A percentile compares a stretch with the other conserved stretches of the same genome.
Evolutionary conservation across 805 yeast species (phyloP).

Genomic region (Candida stauntonica): DNA sequence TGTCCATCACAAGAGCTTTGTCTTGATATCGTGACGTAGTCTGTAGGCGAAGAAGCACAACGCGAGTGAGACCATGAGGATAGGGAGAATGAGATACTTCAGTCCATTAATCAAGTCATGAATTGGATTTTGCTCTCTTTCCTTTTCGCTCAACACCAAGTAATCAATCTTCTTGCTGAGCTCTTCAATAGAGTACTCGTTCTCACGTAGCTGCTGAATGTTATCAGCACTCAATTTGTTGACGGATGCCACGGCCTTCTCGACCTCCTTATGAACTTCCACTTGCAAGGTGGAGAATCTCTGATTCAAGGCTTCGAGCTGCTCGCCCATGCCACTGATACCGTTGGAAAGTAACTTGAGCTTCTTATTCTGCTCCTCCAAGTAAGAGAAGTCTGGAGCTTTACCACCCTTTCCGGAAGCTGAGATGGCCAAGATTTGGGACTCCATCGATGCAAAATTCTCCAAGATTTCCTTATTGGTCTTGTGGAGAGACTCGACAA

Average conservation of each 20-base stretch:
- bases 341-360: constrained; percentile 7
- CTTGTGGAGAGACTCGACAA: constrained; percentile 15
- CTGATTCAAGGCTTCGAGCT: background rate
- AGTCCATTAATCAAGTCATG: constrained; percentile 24
- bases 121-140: constrained; percentile 21
- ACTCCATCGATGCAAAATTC: constrained; percentile 13
- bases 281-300: constrained; percentile 2
- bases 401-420: constrained; percentile 8
- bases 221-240: constrained; percentile 22
- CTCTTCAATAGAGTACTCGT: constrained; percentile 20
- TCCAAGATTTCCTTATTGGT: constrained; percentile 19
- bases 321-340: background rate
- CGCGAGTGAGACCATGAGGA: constrained; percentile 27
- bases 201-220: constrained; percentile 23
- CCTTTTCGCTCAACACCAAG: constrained; percentile 24
- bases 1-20: constrained; percentile 44
- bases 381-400: constrained; percentile 18
- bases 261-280: constrained; percentile 5
- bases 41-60: constrained; percentile 46
- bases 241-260: constrained; percentile 7
- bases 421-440: constrained; percentile 18
- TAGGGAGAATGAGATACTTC: constrained; percentile 26
- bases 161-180: constrained; percentile 18
- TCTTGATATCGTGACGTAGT: constrained; percentile 57
- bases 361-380: constrained; percentile 19